Evolutionary conservation across 441 rosid species (phyloP), one percentile per base, ranked within the genome.

Genomic region (Pelargonium fulgidum): DNA sequence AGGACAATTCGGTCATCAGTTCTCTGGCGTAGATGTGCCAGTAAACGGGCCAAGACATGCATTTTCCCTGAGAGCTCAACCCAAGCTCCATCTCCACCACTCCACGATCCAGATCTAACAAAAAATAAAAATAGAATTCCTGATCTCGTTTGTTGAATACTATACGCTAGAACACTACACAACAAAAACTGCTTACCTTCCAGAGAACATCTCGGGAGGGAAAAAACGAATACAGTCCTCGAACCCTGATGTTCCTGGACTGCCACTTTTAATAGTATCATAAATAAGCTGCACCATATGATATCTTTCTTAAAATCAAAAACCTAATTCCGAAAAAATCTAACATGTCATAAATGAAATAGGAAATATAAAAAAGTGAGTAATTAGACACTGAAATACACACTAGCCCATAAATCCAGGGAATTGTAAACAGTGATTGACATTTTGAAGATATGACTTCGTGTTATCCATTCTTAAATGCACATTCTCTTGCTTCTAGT

Each of bases 51-150:
- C 80, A 94, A 82, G 73, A 94, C 93, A 79, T 87, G 97, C 98
- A 94, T 92, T 90, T 94, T 92, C 70, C 99, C 96, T 14, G 99
- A 94, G 61, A 94, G 89, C 76, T 92, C 99, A 73, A 94, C 90
- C 99, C 99, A 94, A 59, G 93, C 84, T 73, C 97, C 99, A 80
- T 85, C 84, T 73, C 94, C 98, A 62, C 99, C 98, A 72, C 80
- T 86, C 98, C 98, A 90, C 50, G 94, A 77, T 81, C 97, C 98
- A 75, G 96, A 91, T 82, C 99, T 91, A 77, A 70, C 74, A 75
- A 72, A 63, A 63, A 47, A 62, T 56, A 63, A 65, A 68, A 52
- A 45, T 66, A 65, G 48, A 72, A 41, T 54, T 65, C 61, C 64
- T 13, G 69, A 78, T 71, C 62, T 67, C 50, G 71, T 45, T 45